Base-by-base conservation (phyloP, 768 basidiomycete genomes). In the Symmetrospora coprosmae region DNA sequence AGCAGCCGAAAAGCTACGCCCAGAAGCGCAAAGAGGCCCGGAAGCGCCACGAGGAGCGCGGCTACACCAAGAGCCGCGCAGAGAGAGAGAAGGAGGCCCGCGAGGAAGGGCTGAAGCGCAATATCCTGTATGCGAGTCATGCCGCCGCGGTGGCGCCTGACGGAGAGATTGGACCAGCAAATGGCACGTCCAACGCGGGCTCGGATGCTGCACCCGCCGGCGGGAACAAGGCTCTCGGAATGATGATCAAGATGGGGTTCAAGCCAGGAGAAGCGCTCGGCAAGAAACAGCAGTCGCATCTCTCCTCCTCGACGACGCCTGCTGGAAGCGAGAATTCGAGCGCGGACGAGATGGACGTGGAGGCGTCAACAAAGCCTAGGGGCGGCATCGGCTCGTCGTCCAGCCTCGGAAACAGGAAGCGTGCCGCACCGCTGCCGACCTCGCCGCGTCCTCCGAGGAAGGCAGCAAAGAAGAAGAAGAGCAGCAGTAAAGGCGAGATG, bases 241-340 rank as follows among this genome's bases (percentile, higher is more conserved):
- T 68, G 66, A 68, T 68, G 68, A 59, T 51, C 64, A 58, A 52
- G 35, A 68, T 68, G 68, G 68, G 68, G 2, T 68, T 67, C 61
- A 65, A 51, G 30, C 68, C 68, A 11, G 68, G 68, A 17, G 64
- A 68, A 11, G 66, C 66, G 37, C 50, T 68, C 25, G 68, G 68
- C 19, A 60, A n/a, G n/a, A n/a, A n/a, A n/a, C n/a, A n/a, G n/a
- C n/a, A n/a, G n/a, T n/a, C n/a, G n/a, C n/a, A n/a, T n/a, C n/a
- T n/a, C n/a, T n/a, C n/a, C n/a, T n/a, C n/a, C n/a, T n/a, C n/a
- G n/a, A n/a, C n/a, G n/a, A n/a, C n/a, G n/a, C n/a, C n/a, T n/a
- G n/a, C n/a, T n/a, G n/a, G n/a, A n/a, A n/a, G n/a, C n/a, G n/a
- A n/a, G n/a, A n/a, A n/a, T n/a, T n/a, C n/a, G n/a, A n/a, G n/a